phyloP scores from a whole-genome alignment of 2,329 filamentous ascomycete genomes.

The Botrytis pseudocinerea region DNA sequence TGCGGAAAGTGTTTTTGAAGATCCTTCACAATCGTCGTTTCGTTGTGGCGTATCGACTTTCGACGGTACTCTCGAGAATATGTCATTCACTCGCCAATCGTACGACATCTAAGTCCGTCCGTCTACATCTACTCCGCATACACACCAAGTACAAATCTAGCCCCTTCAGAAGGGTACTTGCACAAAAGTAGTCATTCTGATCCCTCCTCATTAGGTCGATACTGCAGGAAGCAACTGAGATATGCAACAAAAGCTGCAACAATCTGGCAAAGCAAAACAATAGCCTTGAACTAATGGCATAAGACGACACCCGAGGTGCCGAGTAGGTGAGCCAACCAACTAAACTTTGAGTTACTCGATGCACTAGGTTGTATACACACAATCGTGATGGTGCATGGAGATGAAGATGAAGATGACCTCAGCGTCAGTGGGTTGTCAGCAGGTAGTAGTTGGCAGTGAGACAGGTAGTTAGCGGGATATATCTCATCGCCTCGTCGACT shows the following conservation, averaged over 20 bases:
- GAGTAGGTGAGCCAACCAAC: background rate
- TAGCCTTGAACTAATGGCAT: background rate
- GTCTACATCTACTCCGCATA: background rate
- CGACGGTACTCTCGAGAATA: background rate
- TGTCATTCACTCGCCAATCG: background rate
- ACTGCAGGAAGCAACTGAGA: background rate
- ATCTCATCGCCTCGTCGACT: background rate
- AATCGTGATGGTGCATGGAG: background rate
- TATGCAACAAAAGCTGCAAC: constrained; percentile 19
- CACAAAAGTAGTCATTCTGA: background rate
- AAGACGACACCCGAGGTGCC: background rate
- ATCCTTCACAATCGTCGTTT: background rate
- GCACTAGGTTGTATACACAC: background rate
- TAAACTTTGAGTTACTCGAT: background rate
- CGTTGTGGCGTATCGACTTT: background rate
- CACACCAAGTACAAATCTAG: background rate
- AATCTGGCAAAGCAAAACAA: background rate
- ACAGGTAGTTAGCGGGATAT: background rate
- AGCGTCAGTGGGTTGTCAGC: background rate
- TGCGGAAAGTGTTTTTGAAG: background rate
- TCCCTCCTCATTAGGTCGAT: background rate
- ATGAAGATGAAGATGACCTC: background rate
- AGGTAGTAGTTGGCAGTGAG: background rate
- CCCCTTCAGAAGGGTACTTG: background rate
- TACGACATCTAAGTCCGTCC: background rate